These are phyloP conservation scores for Botrytis pseudocinerea DNA, from an alignment of 2,329 filamentous ascomycete species.

Conservation along the genomic window DNA sequence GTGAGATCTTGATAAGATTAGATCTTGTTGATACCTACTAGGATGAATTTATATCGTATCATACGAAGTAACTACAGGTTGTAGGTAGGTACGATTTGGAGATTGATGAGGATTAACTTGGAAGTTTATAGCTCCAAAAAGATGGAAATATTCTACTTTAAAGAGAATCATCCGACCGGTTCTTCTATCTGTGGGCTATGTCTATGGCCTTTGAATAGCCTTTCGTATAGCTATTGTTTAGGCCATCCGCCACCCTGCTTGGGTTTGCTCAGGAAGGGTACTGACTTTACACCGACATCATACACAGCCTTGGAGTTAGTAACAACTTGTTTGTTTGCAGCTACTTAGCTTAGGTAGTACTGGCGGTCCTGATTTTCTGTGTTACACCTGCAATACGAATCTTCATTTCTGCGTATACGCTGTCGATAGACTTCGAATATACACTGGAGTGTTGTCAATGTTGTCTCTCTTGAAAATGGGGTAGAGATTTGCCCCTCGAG, in stretches of 20 bases:
- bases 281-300: neutral
- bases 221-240: neutral
- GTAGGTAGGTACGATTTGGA: neutral
- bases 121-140: neutral
- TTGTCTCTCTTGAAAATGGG: neutral
- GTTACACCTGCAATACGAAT: neutral
- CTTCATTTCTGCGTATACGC: neutral
- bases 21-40: neutral
- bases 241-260: neutral
- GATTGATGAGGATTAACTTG: neutral
- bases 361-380: neutral
- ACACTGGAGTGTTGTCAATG: neutral
- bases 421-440: neutral
- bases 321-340: neutral
- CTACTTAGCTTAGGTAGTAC: neutral
- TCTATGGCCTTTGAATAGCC: neutral
- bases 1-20: conserved; percentile 22
- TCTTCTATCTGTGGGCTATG: conserved; percentile 4
- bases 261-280: neutral
- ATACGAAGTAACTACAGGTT: too few relatives aligned
- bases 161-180: neutral
- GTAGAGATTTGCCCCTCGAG: neutral
- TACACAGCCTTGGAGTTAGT: conserved; percentile 5
- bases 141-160: neutral
- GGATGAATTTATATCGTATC: too few relatives aligned